phyloP scores from a whole-genome alignment of 2,329 filamentous ascomycete species.

The Diaporthe capsici region DNA sequence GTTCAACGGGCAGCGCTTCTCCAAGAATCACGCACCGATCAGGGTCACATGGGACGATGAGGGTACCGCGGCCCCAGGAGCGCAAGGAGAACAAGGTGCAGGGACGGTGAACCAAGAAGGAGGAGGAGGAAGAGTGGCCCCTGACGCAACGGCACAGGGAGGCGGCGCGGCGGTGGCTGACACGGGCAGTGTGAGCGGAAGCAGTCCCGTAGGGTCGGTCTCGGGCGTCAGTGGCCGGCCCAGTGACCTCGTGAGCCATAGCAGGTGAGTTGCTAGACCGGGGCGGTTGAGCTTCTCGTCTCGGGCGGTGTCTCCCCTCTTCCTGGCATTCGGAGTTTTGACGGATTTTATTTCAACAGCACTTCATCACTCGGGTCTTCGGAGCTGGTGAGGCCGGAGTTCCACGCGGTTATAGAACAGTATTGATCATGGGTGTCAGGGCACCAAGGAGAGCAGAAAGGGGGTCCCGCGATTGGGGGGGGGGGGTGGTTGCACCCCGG shows the following conservation, averaged over 20 bases:
- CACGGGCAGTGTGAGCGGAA: slow-evolving; percentile 35
- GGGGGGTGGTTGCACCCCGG: neutral
- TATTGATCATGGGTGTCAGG: neutral
- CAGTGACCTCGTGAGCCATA: slow-evolving; percentile 31
- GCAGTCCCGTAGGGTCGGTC: slow-evolving; percentile 36
- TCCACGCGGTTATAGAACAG: slow-evolving; percentile 12
- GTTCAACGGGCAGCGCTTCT: slow-evolving; percentile 57
- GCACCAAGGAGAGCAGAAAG: neutral
- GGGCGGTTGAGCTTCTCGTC: neutral
- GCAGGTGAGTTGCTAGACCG: slow-evolving; percentile 34
- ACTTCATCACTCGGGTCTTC: slow-evolving; percentile 23
- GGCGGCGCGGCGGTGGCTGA: neutral
- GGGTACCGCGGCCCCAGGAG: slow-evolving; percentile 36
- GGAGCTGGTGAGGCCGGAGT: slow-evolving; percentile 15
- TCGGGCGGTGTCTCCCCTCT: neutral
- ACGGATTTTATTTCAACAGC: slow-evolving; percentile 10
- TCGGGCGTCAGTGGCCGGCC: slow-evolving; percentile 37
- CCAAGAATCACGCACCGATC: slow-evolving; percentile 56
- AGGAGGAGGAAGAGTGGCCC: neutral
- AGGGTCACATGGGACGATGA: slow-evolving; percentile 53
- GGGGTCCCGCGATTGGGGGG: neutral
- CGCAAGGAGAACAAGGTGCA: neutral
- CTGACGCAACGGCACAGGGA: neutral
- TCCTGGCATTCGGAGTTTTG: slow-evolving; percentile 25
- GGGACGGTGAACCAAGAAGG: neutral